phyloP scores from a whole-genome alignment of 2,329 filamentous ascomycete species.

The Pestalotiopsis sp. region DNA sequence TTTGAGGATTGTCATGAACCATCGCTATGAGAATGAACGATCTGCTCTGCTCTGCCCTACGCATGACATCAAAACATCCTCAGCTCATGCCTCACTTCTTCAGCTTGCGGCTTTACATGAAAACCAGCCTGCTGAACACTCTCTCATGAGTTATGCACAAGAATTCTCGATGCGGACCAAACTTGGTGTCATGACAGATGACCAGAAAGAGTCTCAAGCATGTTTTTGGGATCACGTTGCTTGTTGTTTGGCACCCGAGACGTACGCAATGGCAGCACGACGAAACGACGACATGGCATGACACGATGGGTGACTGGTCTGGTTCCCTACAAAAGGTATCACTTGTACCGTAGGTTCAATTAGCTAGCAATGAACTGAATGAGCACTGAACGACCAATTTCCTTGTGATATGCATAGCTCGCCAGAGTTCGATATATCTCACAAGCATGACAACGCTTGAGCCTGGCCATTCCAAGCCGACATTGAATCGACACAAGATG shows the following conservation, averaged over 20 bases:
- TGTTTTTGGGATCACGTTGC: not conserved
- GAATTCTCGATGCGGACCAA: not conserved
- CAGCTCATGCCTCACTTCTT: not conserved
- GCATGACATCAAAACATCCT: not conserved
- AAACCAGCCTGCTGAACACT: not conserved
- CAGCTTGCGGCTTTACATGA: not conserved
- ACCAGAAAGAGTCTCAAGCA: not conserved
- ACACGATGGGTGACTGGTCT: not conserved
- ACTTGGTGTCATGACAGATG: not conserved
- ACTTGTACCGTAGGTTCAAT: too few relatives aligned
- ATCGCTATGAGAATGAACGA: not conserved
- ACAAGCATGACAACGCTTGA: too few relatives aligned
- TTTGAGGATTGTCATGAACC: not conserved
- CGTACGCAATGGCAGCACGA: not conserved
- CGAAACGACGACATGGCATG: not conserved
- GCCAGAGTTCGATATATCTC: too few relatives aligned
- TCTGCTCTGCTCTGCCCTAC: not conserved
- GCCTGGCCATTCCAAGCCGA: too few relatives aligned
- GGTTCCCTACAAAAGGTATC: too few relatives aligned
- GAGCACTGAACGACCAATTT: too few relatives aligned
- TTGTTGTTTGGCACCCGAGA: not conserved
- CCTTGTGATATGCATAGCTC: too few relatives aligned
- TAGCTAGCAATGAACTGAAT: too few relatives aligned
- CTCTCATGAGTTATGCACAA: not conserved
- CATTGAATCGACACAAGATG: not conserved